Evolutionary conservation across 768 basidiomycete genomes (phyloP).

Genomic region (Pisolithus albus): DNA sequence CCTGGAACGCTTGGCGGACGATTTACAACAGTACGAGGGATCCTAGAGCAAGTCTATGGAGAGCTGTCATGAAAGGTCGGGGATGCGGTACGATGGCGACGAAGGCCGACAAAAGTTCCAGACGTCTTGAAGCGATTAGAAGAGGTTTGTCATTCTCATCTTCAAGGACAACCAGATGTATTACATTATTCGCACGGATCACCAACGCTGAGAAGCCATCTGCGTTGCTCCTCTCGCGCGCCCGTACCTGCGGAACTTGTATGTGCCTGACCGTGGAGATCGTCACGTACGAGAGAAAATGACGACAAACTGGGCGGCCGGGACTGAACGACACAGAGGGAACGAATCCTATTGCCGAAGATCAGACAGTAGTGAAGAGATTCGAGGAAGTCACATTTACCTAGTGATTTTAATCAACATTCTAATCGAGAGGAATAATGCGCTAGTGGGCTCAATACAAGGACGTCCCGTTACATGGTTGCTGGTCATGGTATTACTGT

Average conservation of each 20-base stretch:
- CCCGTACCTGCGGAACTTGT: conserved; percentile 68
- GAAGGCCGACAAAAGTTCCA: conserved; percentile 56
- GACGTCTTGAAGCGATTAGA: conserved; percentile 72
- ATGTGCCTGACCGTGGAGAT: conserved; percentile 92
- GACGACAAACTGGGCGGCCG: conserved; percentile 90
- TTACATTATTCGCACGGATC: conserved; percentile 39
- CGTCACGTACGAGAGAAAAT: conserved; percentile 76
- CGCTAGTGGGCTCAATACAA: too few species aligned
- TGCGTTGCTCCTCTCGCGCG: conserved; percentile 92
- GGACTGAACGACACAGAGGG: conserved; percentile 89
- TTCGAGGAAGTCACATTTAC: neutral
- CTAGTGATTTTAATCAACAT: too few species aligned
- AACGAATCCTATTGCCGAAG: conserved; percentile 33
- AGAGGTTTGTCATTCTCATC: conserved; percentile 38
- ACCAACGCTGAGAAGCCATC: conserved; percentile 75
- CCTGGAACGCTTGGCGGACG: too few species aligned
- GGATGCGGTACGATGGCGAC: conserved; percentile 43
- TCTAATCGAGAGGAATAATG: too few species aligned
- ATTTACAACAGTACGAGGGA: too few species aligned
- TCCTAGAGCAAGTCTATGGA: too few species aligned
- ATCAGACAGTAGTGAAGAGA: neutral
- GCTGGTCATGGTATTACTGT: too few species aligned
- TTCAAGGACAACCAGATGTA: neutral
- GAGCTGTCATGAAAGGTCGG: conserved; percentile 84
- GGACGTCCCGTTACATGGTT: too few species aligned